A percentile compares a stretch with the other conserved stretches of the same genome.
These are phyloP conservation scores for Trametes cubensis DNA, from an alignment of 768 basidiomycete species.

Conservation along the genomic window DNA sequence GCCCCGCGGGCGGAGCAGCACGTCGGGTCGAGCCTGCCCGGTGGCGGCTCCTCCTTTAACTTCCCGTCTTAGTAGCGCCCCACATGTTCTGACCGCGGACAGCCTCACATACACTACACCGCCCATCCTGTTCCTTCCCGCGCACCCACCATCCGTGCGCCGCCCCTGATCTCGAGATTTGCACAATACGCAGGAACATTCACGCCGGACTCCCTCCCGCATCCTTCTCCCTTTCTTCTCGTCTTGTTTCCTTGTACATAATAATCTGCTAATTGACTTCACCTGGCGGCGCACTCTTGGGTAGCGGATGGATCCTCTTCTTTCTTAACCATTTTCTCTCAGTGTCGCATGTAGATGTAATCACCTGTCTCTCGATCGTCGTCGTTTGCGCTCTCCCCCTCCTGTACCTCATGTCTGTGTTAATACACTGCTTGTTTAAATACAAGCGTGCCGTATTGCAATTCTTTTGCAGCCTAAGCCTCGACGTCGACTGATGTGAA, in stretches of 20 bases:
- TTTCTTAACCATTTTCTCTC: not conserved
- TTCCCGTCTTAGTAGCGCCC: constrained; percentile 6
- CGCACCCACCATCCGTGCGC: too few species aligned
- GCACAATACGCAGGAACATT: not conserved
- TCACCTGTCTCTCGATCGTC: not conserved
- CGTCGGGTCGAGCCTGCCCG: constrained; percentile 7
- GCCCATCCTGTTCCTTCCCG: too few species aligned
- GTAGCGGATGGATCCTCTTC: constrained; percentile 12
- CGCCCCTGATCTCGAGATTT: not conserved
- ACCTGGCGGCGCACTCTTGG: not conserved
- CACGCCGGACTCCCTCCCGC: not conserved
- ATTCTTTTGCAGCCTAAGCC: too few species aligned
- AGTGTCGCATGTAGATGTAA: constrained; percentile 12
- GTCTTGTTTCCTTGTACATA: not conserved
- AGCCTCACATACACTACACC: too few species aligned
- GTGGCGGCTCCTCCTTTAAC: constrained; percentile 6
- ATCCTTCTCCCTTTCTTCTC: not conserved
- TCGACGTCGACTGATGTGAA: too few species aligned
- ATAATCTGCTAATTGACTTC: not conserved
- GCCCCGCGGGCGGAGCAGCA: constrained; percentile 16
- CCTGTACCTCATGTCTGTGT: too few species aligned
- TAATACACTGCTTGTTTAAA: too few species aligned
- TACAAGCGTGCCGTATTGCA: too few species aligned
- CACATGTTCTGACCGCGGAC: too few species aligned
- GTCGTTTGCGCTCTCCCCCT: not conserved